These are phyloP conservation scores for Geotrichum klebahnii DNA, from an alignment of 1,139 yeast genomes.

Conservation along the genomic window DNA sequence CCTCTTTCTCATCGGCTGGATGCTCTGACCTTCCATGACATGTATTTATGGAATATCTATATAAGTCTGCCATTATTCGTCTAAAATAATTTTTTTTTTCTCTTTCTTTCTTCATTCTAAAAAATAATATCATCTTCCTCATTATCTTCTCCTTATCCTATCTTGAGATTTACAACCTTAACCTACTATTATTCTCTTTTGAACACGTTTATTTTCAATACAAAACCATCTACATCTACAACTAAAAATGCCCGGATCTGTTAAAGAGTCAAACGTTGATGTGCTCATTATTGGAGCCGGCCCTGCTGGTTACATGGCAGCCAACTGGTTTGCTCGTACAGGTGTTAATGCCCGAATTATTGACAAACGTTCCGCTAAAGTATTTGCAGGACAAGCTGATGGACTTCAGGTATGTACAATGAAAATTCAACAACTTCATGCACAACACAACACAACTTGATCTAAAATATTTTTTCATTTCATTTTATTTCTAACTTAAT, in stretches of 20 bases:
- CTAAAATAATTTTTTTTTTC: no score
- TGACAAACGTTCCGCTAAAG: slow-evolving; percentile 37
- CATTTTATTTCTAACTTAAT: no score
- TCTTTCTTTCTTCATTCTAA: no score
- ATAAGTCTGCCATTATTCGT: no score
- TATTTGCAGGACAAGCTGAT: slow-evolving; percentile 43
- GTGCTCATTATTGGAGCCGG: slow-evolving; percentile 43
- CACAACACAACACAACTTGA: neutral
- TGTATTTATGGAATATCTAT: no score
- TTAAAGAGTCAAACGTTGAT: slow-evolving; percentile 36
- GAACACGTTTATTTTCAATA: neutral
- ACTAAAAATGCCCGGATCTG: slow-evolving; percentile 6
- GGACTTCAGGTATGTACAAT: slow-evolving; percentile 33
- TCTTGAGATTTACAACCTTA: no score
- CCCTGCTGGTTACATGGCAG: slow-evolving; percentile 40
- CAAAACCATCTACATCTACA: neutral
- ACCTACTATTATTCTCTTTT: neutral
- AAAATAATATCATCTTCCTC: no score
- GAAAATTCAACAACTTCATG: no score
- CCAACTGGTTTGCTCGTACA: slow-evolving; percentile 38
- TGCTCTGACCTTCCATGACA: no score
- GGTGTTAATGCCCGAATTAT: slow-evolving; percentile 38
- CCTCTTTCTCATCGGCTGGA: no score
- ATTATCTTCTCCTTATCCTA: no score
- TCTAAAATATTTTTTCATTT: no score